These are phyloP conservation scores for Neofusicoccum ribis DNA, from an alignment of 2,329 filamentous ascomycete species.

Conservation along the genomic window DNA sequence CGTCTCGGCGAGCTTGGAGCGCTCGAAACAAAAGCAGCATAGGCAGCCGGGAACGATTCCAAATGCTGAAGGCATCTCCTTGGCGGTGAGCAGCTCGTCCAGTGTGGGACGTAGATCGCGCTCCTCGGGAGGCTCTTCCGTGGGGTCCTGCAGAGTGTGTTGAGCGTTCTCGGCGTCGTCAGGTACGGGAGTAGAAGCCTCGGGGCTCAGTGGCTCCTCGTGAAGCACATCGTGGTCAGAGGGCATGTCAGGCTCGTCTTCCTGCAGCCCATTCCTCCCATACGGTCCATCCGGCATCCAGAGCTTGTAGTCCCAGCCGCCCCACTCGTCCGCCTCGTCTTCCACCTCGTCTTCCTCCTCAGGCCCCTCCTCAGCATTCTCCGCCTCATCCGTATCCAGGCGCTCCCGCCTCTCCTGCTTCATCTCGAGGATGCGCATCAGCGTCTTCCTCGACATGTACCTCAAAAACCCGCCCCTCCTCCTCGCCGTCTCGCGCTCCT, in stretches of 20 bases:
- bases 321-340: neutral
- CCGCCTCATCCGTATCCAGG: neutral
- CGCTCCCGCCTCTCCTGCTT: neutral
- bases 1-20: neutral
- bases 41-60: neutral
- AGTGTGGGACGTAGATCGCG: neutral
- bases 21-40: neutral
- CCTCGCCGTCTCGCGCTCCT: conserved; percentile 45
- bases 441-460: conserved; percentile 33
- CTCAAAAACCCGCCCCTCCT: conserved; percentile 50
- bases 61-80: neutral
- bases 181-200: neutral
- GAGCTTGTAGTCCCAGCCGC: neutral
- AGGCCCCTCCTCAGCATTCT: neutral
- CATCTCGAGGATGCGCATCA: neutral
- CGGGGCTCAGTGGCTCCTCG: neutral
- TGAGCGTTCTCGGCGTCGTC: neutral
- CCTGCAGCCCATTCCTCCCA: neutral
- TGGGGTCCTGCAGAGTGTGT: too few relatives aligned
- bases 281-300: neutral
- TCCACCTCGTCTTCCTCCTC: neutral
- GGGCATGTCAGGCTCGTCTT: too few relatives aligned
- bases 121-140: too few relatives aligned
- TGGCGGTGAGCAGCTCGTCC: neutral
- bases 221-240: neutral